phyloP scores from a whole-genome alignment of 306 rosid species.

The Canavalia ensiformis region DNA sequence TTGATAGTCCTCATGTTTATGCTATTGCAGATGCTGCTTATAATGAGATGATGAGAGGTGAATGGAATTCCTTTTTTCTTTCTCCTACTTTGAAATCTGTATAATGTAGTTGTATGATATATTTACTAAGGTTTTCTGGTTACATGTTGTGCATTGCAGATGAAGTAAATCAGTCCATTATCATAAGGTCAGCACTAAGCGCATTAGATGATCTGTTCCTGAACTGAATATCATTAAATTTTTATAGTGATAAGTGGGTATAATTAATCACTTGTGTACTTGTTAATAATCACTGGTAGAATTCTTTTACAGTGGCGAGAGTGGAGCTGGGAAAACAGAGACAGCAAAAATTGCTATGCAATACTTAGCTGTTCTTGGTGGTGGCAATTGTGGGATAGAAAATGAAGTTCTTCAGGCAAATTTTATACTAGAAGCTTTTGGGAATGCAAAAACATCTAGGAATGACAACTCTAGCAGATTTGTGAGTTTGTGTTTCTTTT shows the following conservation, averaged over 20 bases:
- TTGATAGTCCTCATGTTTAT: conserved; percentile 82
- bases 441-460: conserved; percentile 90
- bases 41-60: conserved; percentile 88
- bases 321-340: conserved; percentile 97
- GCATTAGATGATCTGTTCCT: conserved; percentile 35
- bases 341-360: conserved; percentile 91
- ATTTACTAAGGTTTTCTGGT: conserved; percentile 51
- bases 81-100: conserved; percentile 27
- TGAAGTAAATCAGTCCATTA: conserved; percentile 87
- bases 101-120: conserved; percentile 39
- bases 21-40: conserved; percentile 82
- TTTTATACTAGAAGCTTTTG: conserved; percentile 88
- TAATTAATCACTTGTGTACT: conserved; percentile 7
- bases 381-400: conserved; percentile 74
- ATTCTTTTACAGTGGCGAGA: conserved; percentile 83
- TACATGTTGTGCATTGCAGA: conserved; percentile 67
- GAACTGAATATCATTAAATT: conserved; percentile 31
- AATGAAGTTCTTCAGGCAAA: conserved; percentile 75
- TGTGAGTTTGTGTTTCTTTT: conserved; percentile 69
- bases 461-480: conserved; percentile 94
- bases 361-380: conserved; percentile 84
- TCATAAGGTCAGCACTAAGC: conserved; percentile 77
- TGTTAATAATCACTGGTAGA: conserved; percentile 28
- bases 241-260: conserved; percentile 1
- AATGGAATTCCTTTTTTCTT: conserved; percentile 23